A percentile compares a stretch with the other conserved stretches of the same genome.
Evolutionary conservation across 1,139 yeast genomes (phyloP).

Genomic region (Taphrina confusa): DNA sequence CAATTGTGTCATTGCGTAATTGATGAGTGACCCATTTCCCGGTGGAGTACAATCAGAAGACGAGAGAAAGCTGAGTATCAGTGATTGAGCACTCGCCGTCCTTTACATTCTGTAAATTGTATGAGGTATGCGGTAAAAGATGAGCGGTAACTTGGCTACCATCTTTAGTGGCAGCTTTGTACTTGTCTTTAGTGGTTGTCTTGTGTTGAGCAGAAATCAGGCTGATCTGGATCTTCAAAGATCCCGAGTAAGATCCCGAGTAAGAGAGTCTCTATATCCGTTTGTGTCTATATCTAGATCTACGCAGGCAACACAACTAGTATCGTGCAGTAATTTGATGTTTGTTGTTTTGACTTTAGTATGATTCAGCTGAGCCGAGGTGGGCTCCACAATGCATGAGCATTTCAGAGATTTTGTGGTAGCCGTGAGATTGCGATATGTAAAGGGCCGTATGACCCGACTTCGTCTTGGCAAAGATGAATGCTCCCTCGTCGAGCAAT

Average conservation of each 20-base stretch:
- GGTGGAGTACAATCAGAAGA: neutral
- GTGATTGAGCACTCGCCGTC: neutral
- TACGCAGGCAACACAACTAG: too few relatives aligned
- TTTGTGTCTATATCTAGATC: too few relatives aligned
- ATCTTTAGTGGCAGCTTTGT: too few relatives aligned
- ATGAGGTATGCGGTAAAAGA: neutral
- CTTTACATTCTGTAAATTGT: neutral
- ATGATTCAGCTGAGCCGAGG: slow-evolving; percentile 10
- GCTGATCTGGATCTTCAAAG: too few relatives aligned
- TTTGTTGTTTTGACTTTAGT: too few relatives aligned
- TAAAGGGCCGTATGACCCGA: slow-evolving; percentile 27
- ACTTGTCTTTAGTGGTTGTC: too few relatives aligned
- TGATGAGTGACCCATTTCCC: neutral
- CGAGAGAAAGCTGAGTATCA: neutral
- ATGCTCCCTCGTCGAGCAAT: slow-evolving; percentile 18
- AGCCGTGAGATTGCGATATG: neutral
- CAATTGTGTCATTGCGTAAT: neutral
- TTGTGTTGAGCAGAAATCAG: too few relatives aligned
- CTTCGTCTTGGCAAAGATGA: slow-evolving; percentile 22
- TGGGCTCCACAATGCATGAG: slow-evolving; percentile 29
- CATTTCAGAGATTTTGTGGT: neutral
- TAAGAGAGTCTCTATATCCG: too few relatives aligned
- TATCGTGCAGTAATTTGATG: too few relatives aligned
- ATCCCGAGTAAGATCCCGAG: too few relatives aligned
- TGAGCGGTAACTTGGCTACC: neutral